Evolutionary conservation across 2,329 filamentous ascomycete species (phyloP).

Genomic region (Cladosporium oxysporum): DNA sequence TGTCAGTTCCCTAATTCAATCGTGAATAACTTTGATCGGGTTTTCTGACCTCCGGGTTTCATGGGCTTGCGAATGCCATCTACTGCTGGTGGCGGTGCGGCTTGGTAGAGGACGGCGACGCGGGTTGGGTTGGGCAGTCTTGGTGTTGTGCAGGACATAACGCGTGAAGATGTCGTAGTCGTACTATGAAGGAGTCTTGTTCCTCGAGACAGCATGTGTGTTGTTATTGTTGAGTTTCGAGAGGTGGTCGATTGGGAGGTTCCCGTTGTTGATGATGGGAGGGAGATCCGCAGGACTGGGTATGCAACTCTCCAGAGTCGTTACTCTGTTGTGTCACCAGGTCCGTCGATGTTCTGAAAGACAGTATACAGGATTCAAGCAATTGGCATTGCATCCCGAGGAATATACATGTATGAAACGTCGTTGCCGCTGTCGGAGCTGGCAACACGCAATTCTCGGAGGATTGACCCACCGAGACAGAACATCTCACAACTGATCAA

Average conservation of each 20-base stretch:
- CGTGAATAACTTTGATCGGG: background rate
- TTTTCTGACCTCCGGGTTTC: slow-evolving; percentile 48
- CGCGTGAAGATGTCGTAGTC: background rate
- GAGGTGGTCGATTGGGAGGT: background rate
- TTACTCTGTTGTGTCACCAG: background rate
- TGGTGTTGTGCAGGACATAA: background rate
- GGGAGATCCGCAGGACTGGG: background rate
- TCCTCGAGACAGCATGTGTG: background rate
- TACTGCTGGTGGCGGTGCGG: slow-evolving; percentile 49
- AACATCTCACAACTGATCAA: background rate
- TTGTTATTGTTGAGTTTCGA: background rate
- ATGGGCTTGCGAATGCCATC: slow-evolving; percentile 52
- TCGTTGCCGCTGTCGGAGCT: background rate
- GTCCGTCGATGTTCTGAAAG: background rate
- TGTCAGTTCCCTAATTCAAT: background rate
- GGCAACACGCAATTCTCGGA: background rate
- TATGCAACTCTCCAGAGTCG: background rate
- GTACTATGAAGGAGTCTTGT: background rate
- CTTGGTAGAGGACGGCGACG: slow-evolving; percentile 52
- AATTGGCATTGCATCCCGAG: background rate
- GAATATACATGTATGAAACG: background rate
- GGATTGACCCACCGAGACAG: background rate
- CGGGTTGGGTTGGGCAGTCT: background rate
- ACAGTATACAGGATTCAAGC: background rate
- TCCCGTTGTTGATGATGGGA: background rate